Evolutionary conservation across 2,329 filamentous ascomycete genomes (phyloP).

Genomic region (Phialophora expanda): DNA sequence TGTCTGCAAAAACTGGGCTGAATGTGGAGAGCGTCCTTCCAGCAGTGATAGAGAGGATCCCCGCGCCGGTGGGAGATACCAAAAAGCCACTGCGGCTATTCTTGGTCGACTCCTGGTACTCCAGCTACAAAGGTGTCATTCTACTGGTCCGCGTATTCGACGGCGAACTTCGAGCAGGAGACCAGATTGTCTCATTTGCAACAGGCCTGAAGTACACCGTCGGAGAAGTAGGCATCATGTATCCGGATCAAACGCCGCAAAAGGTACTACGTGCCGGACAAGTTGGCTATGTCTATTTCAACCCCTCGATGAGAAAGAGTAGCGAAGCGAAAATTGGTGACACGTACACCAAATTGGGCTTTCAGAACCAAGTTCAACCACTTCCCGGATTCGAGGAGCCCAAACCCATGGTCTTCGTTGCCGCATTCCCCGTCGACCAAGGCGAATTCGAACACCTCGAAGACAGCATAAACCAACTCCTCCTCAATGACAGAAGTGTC

Average conservation of each 20-base stretch:
- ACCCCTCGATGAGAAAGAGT: slow-evolving; percentile 96
- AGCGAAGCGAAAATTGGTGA: slow-evolving; percentile 96
- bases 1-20: slow-evolving; percentile 91
- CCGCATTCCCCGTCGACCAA: slow-evolving; percentile 92
- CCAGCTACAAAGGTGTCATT: slow-evolving; percentile 92
- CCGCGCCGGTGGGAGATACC: slow-evolving; percentile 75
- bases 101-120: slow-evolving; percentile 97
- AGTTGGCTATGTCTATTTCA: slow-evolving; percentile 96
- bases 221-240: slow-evolving; percentile 96
- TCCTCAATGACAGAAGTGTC: slow-evolving; percentile 93
- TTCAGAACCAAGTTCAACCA: slow-evolving; percentile 75
- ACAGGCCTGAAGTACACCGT: slow-evolving; percentile 90
- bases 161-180: slow-evolving; percentile 79
- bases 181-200: slow-evolving; percentile 84
- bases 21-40: slow-evolving; percentile 86
- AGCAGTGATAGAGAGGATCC: slow-evolving; percentile 82
- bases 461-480: slow-evolving; percentile 91
- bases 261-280: slow-evolving; percentile 83
- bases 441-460: slow-evolving; percentile 83
- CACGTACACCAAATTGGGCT: slow-evolving; percentile 84
- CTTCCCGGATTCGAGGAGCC: slow-evolving; percentile 95
- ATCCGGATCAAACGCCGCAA: slow-evolving; percentile 84
- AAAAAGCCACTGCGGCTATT: slow-evolving; percentile 78
- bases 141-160: slow-evolving; percentile 91
- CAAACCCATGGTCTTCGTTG: slow-evolving; percentile 98